phyloP scores from a whole-genome alignment of 1,284 basidiomycete genomes.

The Malassezia globosa region DNA sequence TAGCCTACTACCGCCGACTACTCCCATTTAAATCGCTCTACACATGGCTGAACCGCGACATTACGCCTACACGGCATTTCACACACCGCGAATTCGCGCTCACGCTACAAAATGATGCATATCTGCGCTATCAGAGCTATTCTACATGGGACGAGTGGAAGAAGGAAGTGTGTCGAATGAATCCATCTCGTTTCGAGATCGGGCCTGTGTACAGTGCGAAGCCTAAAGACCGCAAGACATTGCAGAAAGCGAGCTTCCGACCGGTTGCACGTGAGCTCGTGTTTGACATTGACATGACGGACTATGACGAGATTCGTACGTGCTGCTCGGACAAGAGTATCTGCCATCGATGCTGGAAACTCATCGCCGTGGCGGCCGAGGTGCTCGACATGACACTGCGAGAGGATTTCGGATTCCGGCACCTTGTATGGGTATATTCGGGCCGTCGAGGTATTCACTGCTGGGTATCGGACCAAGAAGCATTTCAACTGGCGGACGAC shows the following conservation, averaged over 20 bases:
- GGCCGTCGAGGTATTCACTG: conserved; percentile 94
- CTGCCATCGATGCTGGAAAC: conserved; percentile 85
- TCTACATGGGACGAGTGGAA: conserved; percentile 75
- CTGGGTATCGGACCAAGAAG: conserved; percentile 86
- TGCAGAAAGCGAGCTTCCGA: conserved; percentile 63
- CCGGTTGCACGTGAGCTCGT: conserved; percentile 83
- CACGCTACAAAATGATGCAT: conserved; percentile 79
- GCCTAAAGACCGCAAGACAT: conserved; percentile 81
- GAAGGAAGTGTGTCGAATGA: conserved; percentile 55
- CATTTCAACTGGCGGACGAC: conserved; percentile 80
- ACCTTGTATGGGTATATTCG: conserved; percentile 94
- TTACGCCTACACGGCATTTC: conserved; percentile 55
- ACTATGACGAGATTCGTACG: conserved; percentile 90
- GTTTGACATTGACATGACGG: conserved; percentile 99
- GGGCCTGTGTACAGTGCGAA: conserved; percentile 82
- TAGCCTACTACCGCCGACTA: conserved; percentile 76
- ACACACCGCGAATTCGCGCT: conserved; percentile 86
- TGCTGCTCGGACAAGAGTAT: conserved; percentile 88
- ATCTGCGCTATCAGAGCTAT: conserved; percentile 88
- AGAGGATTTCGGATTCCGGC: conserved; percentile 64
- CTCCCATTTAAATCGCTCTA: conserved; percentile 91
- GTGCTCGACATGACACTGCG: conserved; percentile 71
- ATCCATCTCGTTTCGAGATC: conserved; percentile 71
- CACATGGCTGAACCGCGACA: conserved; percentile 84
- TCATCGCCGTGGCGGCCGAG: conserved; percentile 82